phyloP scores from a whole-genome alignment of 768 basidiomycete species.

The Ramaria sp. region DNA sequence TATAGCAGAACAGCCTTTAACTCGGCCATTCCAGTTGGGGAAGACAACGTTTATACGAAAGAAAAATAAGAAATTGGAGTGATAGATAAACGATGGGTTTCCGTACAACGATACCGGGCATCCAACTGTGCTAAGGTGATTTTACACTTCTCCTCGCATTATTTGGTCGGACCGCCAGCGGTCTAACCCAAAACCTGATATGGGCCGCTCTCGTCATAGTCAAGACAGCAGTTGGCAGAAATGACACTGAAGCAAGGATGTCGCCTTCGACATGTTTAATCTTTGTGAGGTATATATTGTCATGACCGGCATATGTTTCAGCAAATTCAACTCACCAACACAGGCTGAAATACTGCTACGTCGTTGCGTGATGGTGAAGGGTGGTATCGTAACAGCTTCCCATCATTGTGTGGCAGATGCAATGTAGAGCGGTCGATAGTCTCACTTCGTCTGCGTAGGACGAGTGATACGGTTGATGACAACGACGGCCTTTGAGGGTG shows the following conservation, averaged over 20 bases:
- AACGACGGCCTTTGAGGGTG: constrained; percentile 70
- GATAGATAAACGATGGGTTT: too few relatives aligned
- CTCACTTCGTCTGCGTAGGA: constrained; percentile 39
- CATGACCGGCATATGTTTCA: not conserved
- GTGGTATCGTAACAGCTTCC: constrained; percentile 49
- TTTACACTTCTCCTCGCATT: not conserved
- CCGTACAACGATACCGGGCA: not conserved
- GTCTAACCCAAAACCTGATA: constrained; percentile 79
- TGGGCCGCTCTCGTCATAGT: constrained; percentile 70
- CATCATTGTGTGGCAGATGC: constrained; percentile 35
- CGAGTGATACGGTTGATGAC: constrained; percentile 69
- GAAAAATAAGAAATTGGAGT: too few relatives aligned
- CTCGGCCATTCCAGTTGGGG: too few relatives aligned
- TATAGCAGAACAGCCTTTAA: too few relatives aligned
- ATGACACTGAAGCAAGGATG: constrained; percentile 60
- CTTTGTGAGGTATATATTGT: constrained; percentile 25
- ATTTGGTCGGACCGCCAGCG: constrained; percentile 31
- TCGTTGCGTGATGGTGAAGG: constrained; percentile 87
- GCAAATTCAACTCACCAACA: constrained; percentile 40
- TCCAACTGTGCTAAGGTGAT: not conserved
- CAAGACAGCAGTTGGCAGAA: constrained; percentile 69
- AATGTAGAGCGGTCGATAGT: constrained; percentile 42
- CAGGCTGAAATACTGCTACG: constrained; percentile 83
- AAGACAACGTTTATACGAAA: not conserved
- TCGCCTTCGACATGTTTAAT: constrained; percentile 77